phyloP scores from a whole-genome alignment of 1,284 basidiomycete genomes.

The Tremellales sp. region DNA sequence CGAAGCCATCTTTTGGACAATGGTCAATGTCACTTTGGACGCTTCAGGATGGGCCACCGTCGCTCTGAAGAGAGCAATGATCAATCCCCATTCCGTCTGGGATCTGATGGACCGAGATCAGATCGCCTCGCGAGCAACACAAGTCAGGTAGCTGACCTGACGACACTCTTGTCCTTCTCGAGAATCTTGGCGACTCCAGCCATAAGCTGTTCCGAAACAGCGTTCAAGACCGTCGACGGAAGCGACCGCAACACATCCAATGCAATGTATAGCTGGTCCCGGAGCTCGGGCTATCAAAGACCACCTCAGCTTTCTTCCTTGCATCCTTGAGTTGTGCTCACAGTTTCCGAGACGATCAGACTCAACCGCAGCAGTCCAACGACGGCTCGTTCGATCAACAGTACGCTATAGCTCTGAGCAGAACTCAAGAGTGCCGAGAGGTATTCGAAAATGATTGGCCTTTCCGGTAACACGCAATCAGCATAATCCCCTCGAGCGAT shows the following conservation, averaged over 20 bases:
- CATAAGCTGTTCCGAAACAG: conserved; percentile 85
- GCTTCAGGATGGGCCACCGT: conserved; percentile 86
- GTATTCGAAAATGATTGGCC: conserved; percentile 90
- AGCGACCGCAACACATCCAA: conserved; percentile 83
- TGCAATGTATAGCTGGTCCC: conserved; percentile 90
- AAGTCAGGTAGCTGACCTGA: too few relatives aligned
- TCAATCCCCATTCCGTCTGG: conserved; percentile 91
- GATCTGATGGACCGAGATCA: too few relatives aligned
- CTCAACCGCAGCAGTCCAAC: conserved; percentile 81
- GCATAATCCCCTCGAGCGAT: background rate
- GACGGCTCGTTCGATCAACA: conserved; percentile 92
- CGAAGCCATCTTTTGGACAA: conserved; percentile 61
- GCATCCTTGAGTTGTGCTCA: conserved; percentile 44
- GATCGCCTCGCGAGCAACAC: too few relatives aligned
- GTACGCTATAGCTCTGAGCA: conserved; percentile 75
- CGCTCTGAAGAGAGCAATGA: conserved; percentile 83
- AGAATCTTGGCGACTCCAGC: conserved; percentile 76
- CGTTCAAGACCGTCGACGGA: conserved; percentile 69
- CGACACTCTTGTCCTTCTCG: conserved; percentile 66
- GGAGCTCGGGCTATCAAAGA: conserved; percentile 67
- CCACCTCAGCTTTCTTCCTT: conserved; percentile 1
- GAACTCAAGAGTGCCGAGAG: conserved; percentile 73
- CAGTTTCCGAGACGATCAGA: conserved; percentile 70
- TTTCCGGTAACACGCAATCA: conserved; percentile 35
- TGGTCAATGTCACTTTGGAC: conserved; percentile 73